Base-by-base conservation (phyloP, 768 basidiomycete genomes). In the Xerocomellus chrysenteron region DNA sequence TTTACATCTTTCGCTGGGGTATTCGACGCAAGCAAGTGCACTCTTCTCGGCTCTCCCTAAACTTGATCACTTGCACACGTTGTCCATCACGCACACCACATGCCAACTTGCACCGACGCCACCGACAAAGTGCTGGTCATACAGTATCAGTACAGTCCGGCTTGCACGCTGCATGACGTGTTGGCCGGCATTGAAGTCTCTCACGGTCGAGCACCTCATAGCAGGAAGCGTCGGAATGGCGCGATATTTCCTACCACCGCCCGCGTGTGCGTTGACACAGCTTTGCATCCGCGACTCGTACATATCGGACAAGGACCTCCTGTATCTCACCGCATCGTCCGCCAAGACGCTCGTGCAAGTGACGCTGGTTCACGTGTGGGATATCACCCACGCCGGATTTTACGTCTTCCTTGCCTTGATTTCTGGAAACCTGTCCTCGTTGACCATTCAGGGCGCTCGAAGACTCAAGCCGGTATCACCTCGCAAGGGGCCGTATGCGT, bases 271-370 rank as follows among this genome's bases (percentile, higher is more conserved):
- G 5, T 32, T 60, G 33, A 35, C 40, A 11, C 39, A 47, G 0
- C 33, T 60, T 10, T 39, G 36, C 14, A 14, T 60, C 19, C 19
- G 21, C 10, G 0, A 13, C 5, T 10, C 46, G n/a, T 0, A 13
- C 24, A 12, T 60, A 16, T 41, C 48, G 6, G 48, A 50, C 48
- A 24, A 17, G 40, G 52, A 58, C 12, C 56, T 54, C 28, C 21
- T 39, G 12, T 44, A 42, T 10, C 33, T 58, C 28, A 42, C 49
- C 5, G 49, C 56, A 2, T 47, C 51, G 8, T 58, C 59, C 4
- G 28, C 36, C 12, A 14, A 35, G 5, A 49, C 59, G 21, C 55
- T 53, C 13, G 11, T 21, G 4, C 39, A n/a, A 2, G 56, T 58
- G 13, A 49, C 50, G n/a, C 19, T 56, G 10, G 41, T 40, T 1